Conservation (phyloP, 305 asterid species). For the Salvia sclarea region DNA sequence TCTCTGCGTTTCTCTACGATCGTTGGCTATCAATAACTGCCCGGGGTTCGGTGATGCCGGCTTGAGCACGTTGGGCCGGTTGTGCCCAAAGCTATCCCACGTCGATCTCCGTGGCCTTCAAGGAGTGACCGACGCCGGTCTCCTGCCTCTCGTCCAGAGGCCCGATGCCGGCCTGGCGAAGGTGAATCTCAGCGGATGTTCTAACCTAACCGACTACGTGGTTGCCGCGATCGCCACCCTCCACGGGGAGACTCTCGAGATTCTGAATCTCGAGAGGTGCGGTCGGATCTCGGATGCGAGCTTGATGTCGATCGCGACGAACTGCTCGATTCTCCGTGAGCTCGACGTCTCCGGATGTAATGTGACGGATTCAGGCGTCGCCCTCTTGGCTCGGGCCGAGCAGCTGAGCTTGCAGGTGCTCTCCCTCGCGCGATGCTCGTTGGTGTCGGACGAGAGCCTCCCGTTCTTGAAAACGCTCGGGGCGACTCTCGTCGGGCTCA, state of each 20-base stretch:
- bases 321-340: slow-evolving; percentile 63
- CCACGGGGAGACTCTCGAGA: slow-evolving; percentile 70
- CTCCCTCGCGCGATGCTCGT: slow-evolving; percentile 62
- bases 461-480: slow-evolving; percentile 57
- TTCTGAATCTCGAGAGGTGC: slow-evolving; percentile 77
- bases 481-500: slow-evolving; percentile 59
- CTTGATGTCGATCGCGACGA: slow-evolving; percentile 54
- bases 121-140: slow-evolving; percentile 62
- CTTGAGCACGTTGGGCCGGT: slow-evolving; percentile 50
- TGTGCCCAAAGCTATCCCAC: slow-evolving; percentile 65
- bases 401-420: slow-evolving; percentile 60
- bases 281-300: slow-evolving; percentile 54
- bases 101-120: slow-evolving; percentile 56
- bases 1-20: slow-evolving; percentile 55
- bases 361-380: slow-evolving; percentile 69
- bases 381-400: slow-evolving; percentile 53
- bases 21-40: slow-evolving; percentile 66
- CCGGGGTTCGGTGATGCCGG: slow-evolving; percentile 68
- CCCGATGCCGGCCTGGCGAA: slow-evolving; percentile 61
- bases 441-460: slow-evolving; percentile 58
- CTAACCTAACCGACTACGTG: slow-evolving; percentile 56
- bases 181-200: slow-evolving; percentile 68
- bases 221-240: slow-evolving; percentile 52
- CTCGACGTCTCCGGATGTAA: slow-evolving; percentile 62
- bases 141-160: slow-evolving; percentile 62